Evolutionary conservation across 2,329 filamentous ascomycete species (phyloP).

Genomic region (Fusarium albidum): DNA sequence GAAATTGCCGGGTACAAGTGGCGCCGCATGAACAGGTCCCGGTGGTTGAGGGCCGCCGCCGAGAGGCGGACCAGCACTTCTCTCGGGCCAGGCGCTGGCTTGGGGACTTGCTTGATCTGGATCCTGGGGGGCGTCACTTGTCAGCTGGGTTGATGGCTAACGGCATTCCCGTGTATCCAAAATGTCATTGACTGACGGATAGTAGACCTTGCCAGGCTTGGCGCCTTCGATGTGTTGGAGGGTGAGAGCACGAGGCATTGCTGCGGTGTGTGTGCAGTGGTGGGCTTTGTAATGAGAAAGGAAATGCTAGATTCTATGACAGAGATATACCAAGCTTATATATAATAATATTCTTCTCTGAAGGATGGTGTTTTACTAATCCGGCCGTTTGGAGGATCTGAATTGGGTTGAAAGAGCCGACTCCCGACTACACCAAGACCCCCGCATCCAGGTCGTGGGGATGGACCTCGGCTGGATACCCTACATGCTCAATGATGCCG

Average conservation of each 20-base stretch:
- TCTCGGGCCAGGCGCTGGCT: conserved; percentile 68
- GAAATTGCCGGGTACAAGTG: conserved; percentile 88
- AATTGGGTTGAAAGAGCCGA: neutral
- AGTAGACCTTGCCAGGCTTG: conserved; percentile 89
- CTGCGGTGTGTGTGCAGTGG: neutral
- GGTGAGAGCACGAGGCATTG: conserved; percentile 65
- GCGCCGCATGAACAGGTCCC: conserved; percentile 93
- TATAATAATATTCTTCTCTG: neutral
- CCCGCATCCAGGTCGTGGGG: conserved; percentile 1
- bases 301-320: neutral
- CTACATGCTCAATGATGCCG: too few relatives aligned
- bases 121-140: conserved; percentile 52
- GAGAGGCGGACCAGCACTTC: conserved; percentile 80
- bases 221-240: conserved; percentile 74
- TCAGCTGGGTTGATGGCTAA: conserved; percentile 11
- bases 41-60: conserved; percentile 89
- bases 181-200: conserved; percentile 63
- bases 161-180: too few relatives aligned
- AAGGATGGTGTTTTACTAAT: conserved; percentile 3
- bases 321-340: neutral
- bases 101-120: conserved; percentile 66
- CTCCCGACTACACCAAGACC: neutral
- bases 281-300: too few relatives aligned
- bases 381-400: neutral
- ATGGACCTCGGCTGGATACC: conserved; percentile 4